Evolutionary conservation across 768 basidiomycete species (phyloP), one percentile per base, ranked within the genome.

Genomic region (Suillus plorans): DNA sequence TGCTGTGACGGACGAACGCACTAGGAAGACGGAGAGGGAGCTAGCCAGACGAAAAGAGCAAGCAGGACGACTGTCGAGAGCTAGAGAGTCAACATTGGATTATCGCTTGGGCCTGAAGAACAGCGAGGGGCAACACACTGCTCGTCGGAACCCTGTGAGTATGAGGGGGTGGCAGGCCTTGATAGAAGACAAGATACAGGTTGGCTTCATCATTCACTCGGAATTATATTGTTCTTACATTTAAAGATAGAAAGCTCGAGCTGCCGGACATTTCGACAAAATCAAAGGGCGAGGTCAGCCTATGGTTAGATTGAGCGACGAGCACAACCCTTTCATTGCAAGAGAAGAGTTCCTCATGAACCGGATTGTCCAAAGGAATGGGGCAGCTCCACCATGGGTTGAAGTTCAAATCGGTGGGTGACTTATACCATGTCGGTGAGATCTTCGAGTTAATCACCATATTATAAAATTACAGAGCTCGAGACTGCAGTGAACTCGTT

Each of bases 301-400:
- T 2, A 75, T 89, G 5, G 68, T 71, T 1, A 70, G 74, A 45
- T 73, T 78, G 58, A 74, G 69, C 2, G 84, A 85, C 31, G 84
- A 86, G 65, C 72, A 75, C n/a, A 88, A 88, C 69, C 86, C 85
- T 13, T 87, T 85, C 75, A 89, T 95, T 65, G 84, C 84, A 8
- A 81, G 89, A 9, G 90, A 91, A 68, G 92, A 94, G 71, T 91
- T 89, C 69, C 78, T 95, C 57, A 88, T 95, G 89, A 95, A 94
- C 69, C 86, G 93, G 14, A 92, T 94, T 64, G 84, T 95, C 8
- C 88, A 92, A 71, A 81, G 86, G 59, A 89, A 93, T 67, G 92
- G 90, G n/a, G 90, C 89, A 7, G 85, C 86, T 4, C 94, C 93
- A 37, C 89, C 91, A 4, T 95, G 94, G 93, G 88, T 95, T 1